Conservation (phyloP, 2,329 filamentous ascomycete species). For the Calonectria henricotiae region DNA sequence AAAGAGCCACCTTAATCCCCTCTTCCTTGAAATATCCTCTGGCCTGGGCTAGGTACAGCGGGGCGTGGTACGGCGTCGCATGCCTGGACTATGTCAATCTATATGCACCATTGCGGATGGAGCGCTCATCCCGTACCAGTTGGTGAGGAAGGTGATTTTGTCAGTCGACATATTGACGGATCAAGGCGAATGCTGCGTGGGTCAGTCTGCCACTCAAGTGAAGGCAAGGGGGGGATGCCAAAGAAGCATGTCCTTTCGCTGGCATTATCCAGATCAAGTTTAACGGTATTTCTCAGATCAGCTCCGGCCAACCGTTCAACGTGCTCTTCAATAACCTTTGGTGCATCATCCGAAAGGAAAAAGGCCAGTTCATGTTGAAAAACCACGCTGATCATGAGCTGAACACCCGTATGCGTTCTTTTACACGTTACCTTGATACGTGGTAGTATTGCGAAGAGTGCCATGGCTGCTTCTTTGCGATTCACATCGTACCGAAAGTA, state of each 20-base stretch:
- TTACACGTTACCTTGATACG: constrained; percentile 65
- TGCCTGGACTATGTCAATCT: constrained; percentile 71
- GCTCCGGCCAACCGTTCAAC: constrained; percentile 54
- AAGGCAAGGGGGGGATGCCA: constrained; percentile 58
- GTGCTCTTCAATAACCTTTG: constrained; percentile 30
- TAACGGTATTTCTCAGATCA: constrained; percentile 84
- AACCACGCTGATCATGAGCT: constrained; percentile 45
- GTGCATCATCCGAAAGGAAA: constrained; percentile 14
- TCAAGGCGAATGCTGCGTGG: constrained; percentile 62
- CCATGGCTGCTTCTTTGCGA: constrained; percentile 46
- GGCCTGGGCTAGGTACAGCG: constrained; percentile 83
- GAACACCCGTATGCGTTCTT: constrained; percentile 67
- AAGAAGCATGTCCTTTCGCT: constrained; percentile 91
- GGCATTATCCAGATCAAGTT: constrained; percentile 93
- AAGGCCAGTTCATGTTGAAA: neutral
- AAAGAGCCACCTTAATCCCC: constrained; percentile 82
- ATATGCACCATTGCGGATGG: constrained; percentile 32
- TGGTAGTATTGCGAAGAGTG: constrained; percentile 51
- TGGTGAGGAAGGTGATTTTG: constrained; percentile 89
- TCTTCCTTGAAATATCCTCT: constrained; percentile 84
- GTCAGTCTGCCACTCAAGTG: constrained; percentile 64
- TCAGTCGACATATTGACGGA: constrained; percentile 80
- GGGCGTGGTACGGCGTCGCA: constrained; percentile 86
- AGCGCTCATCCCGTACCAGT: constrained; percentile 73
- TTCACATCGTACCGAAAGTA: constrained; percentile 52